phyloP scores from a whole-genome alignment of 1,284 basidiomycete species.

The Trichosporon sp. region DNA sequence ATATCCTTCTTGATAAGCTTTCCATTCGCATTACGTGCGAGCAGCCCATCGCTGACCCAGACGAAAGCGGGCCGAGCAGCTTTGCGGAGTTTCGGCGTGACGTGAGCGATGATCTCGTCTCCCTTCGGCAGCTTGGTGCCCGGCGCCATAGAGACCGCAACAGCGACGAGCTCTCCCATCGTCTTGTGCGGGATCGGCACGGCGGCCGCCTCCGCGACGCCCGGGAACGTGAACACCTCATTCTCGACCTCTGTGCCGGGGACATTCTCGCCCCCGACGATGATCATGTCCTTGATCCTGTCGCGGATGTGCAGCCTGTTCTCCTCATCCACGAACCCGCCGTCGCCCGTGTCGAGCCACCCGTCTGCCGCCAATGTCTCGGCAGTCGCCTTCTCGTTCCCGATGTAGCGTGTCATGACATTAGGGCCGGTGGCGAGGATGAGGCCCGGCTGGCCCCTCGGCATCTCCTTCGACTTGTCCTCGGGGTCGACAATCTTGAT shows the following conservation, averaged over 20 bases:
- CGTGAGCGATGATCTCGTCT: slow-evolving; percentile 22
- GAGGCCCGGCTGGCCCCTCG: slow-evolving; percentile 40
- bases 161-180: slow-evolving; percentile 50
- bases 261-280: slow-evolving; percentile 52
- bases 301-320: slow-evolving; percentile 49
- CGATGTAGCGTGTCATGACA: slow-evolving; percentile 50
- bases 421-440: slow-evolving; percentile 46
- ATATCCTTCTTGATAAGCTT: slow-evolving; percentile 28
- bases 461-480: slow-evolving; percentile 31
- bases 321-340: slow-evolving; percentile 44
- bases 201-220: slow-evolving; percentile 46
- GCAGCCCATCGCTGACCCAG: slow-evolving; percentile 23
- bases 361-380: slow-evolving; percentile 41
- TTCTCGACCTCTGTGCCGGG: slow-evolving; percentile 50
- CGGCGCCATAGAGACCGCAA: slow-evolving; percentile 39
- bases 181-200: slow-evolving; percentile 44
- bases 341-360: slow-evolving; percentile 53
- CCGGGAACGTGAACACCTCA: slow-evolving; percentile 42
- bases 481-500: slow-evolving; percentile 46
- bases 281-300: slow-evolving; percentile 49
- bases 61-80: slow-evolving; percentile 29
- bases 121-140: slow-evolving; percentile 9
- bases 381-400: slow-evolving; percentile 26
- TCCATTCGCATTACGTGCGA: slow-evolving; percentile 28
- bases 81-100: slow-evolving; percentile 26